These are phyloP conservation scores for Trichoderma guizhouense DNA, from an alignment of 2,329 filamentous ascomycete genomes.

Conservation along the genomic window DNA sequence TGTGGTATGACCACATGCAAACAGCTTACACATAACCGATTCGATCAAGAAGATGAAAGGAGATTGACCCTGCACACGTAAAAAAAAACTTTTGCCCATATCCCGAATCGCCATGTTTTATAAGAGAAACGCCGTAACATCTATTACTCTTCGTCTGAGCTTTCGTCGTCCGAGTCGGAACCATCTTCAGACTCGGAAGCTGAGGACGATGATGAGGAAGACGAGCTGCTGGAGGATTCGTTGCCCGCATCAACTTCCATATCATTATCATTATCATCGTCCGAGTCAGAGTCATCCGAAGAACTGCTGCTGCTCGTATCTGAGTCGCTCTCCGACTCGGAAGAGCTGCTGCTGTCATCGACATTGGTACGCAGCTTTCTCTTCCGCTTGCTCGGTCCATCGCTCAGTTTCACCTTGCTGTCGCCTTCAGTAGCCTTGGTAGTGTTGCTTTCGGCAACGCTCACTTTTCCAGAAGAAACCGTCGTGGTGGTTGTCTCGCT, in stretches of 20 bases:
- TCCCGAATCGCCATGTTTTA: not conserved
- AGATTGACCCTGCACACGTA: not conserved
- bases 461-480: slow-evolving; percentile 30
- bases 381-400: slow-evolving; percentile 47
- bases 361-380: slow-evolving; percentile 50
- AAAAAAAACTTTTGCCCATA: not conserved
- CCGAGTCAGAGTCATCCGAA: slow-evolving; percentile 34
- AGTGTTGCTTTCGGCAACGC: slow-evolving; percentile 28
- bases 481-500: slow-evolving; percentile 29
- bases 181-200: slow-evolving; percentile 32
- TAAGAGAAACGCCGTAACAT: not conserved
- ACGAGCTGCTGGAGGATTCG: slow-evolving; percentile 42
- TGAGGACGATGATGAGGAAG: slow-evolving; percentile 39
- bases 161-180: slow-evolving; percentile 21
- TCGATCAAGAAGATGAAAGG: not conserved
- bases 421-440: slow-evolving; percentile 30
- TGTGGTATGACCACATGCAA: slow-evolving; percentile 12
- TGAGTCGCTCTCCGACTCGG: slow-evolving; percentile 29
- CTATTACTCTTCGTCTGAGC: slow-evolving; percentile 24
- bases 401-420: slow-evolving; percentile 43
- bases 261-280: slow-evolving; percentile 26
- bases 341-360: slow-evolving; percentile 42
- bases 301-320: slow-evolving; percentile 37
- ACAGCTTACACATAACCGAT: slow-evolving; percentile 24
- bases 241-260: slow-evolving; percentile 21